Conservation (phyloP, 1,284 basidiomycete species). For the Cryptococcus depauperatus region DNA sequence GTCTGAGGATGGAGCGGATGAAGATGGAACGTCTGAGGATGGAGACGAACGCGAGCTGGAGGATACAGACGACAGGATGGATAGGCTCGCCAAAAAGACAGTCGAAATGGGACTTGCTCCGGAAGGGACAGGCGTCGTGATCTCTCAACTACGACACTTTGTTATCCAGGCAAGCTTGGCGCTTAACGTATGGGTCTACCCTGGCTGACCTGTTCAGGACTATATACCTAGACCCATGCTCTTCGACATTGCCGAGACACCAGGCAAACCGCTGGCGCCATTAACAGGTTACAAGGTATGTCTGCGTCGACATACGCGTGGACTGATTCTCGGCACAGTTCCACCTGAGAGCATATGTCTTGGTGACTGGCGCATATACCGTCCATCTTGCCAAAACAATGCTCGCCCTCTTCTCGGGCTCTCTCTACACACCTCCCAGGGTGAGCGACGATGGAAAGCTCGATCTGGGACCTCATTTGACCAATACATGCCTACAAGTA, state of each 20-base stretch:
- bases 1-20: constrained; percentile 38
- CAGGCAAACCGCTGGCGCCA: constrained; percentile 18
- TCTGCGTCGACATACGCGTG: constrained; percentile 7
- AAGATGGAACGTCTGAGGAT: constrained; percentile 22
- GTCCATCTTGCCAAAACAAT: constrained; percentile 74
- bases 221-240: constrained; percentile 71
- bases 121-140: constrained; percentile 58
- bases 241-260: constrained; percentile 53
- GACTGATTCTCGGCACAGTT: constrained; percentile 49
- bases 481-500: constrained; percentile 89
- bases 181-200: neutral
- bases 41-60: constrained; percentile 45
- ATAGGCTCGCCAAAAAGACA: constrained; percentile 11
- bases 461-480: constrained; percentile 75
- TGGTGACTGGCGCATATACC: constrained; percentile 69
- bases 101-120: constrained; percentile 17
- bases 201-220: constrained; percentile 52
- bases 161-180: constrained; percentile 71
- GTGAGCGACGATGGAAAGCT: constrained; percentile 24
- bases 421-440: constrained; percentile 53
- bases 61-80: constrained; percentile 14
- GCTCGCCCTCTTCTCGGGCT: constrained; percentile 74
- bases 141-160: constrained; percentile 88
- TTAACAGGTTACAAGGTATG: constrained; percentile 61
- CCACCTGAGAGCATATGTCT: constrained; percentile 87